Evolutionary conservation across 371 early-diverging fungal species (phyloP).

Genomic region (Apophysomyces elegans): DNA sequence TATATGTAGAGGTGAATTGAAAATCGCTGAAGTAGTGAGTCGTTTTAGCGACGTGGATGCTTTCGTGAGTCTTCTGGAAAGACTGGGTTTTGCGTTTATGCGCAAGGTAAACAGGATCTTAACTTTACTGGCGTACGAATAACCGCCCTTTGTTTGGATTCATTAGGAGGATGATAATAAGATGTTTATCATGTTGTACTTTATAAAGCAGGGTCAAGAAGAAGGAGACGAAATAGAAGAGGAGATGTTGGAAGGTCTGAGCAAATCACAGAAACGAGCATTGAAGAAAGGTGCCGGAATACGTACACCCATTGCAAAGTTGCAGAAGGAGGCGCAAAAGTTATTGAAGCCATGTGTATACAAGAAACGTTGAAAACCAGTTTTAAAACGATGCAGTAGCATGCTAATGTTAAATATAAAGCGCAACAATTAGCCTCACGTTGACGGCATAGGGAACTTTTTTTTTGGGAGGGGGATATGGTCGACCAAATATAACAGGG

Average conservation of each 20-base stretch:
- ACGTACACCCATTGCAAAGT: conserved; percentile 22
- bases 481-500: too few relatives aligned
- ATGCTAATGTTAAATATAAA: too few relatives aligned
- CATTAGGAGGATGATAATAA: conserved; percentile 73
- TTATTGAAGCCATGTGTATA: conserved; percentile 91
- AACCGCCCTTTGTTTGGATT: neutral
- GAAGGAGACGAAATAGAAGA: conserved; percentile 33
- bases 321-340: conserved; percentile 45
- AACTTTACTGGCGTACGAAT: too few relatives aligned
- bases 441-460: too few relatives aligned
- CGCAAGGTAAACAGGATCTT: conserved; percentile 52
- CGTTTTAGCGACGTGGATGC: conserved; percentile 80
- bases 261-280: conserved; percentile 52
- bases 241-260: conserved; percentile 42
- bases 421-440: too few relatives aligned
- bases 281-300: conserved; percentile 51
- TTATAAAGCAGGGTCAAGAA: conserved; percentile 59
- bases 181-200: conserved; percentile 92
- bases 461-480: too few relatives aligned
- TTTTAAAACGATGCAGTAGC: too few relatives aligned
- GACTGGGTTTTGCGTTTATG: conserved; percentile 76
- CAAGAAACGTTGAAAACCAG: conserved; percentile 72
- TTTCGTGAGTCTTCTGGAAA: conserved; percentile 74
- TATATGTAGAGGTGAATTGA: conserved; percentile 77
- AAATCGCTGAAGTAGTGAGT: conserved; percentile 94